Conservation (phyloP, 768 basidiomycete species). For the Suillus subluteus region DNA sequence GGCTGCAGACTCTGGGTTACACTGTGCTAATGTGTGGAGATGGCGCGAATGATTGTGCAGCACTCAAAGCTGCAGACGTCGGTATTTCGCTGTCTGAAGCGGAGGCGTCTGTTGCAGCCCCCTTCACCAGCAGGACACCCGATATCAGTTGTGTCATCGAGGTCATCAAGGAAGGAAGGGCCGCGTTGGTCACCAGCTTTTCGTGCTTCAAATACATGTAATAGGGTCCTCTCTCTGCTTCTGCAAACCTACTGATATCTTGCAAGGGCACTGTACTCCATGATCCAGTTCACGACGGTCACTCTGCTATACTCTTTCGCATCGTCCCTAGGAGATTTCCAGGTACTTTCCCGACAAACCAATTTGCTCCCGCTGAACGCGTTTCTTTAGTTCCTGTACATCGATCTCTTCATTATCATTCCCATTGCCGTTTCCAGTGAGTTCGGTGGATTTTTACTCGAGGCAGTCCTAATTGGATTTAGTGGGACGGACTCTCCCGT, state of each 20-base stretch:
- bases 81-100: constrained; percentile 97
- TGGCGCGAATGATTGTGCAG: constrained; percentile 98
- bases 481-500: constrained; percentile 97
- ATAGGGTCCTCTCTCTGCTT: constrained; percentile 33
- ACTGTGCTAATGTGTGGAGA: constrained; percentile 99
- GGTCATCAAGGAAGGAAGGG: constrained; percentile 95
- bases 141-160: constrained; percentile 97
- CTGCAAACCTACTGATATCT: constrained; percentile 15
- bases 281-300: constrained; percentile 99
- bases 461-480: constrained; percentile 12
- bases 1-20: constrained; percentile 90
- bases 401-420: constrained; percentile 97
- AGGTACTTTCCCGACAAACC: constrained; percentile 52
- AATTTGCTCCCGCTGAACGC: constrained; percentile 1
- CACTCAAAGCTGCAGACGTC: constrained; percentile 97
- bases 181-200: constrained; percentile 96
- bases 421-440: constrained; percentile 95
- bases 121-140: constrained; percentile 91
- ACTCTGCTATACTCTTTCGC: constrained; percentile 96
- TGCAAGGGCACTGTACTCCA: constrained; percentile 91
- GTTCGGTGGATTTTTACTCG: constrained; percentile 32
- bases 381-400: constrained; percentile 81
- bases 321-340: constrained; percentile 94
- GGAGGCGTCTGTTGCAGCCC: constrained; percentile 97
- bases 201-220: constrained; percentile 99